Conservation (phyloP, 805 yeast species). For the Saturnispora mendoncae region DNA sequence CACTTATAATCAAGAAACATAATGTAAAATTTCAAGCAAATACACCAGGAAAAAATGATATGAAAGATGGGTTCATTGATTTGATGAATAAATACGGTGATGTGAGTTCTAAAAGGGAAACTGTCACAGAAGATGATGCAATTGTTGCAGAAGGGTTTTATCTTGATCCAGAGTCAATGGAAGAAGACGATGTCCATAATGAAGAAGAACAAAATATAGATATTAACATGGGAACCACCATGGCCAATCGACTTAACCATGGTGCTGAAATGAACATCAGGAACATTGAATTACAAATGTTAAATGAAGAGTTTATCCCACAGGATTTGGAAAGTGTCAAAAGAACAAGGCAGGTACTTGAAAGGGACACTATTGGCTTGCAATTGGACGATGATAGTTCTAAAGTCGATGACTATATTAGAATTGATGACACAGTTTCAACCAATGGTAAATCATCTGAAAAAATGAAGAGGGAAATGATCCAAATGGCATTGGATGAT, state of each 20-base stretch:
- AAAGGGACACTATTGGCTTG: not conserved
- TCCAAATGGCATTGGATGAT: constrained; percentile 4
- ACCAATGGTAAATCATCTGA: not conserved
- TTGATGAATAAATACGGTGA: constrained; percentile 1
- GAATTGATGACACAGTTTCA: too few species aligned
- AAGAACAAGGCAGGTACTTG: constrained; percentile 1
- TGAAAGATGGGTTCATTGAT: not conserved
- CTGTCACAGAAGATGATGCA: not conserved
- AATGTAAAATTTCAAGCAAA: not conserved
- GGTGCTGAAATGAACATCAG: constrained; percentile 1
- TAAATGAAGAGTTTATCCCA: constrained; percentile 6
- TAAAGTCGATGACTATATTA: not conserved
- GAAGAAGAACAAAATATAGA: not conserved
- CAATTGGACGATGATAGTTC: not conserved
- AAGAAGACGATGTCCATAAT: not conserved
- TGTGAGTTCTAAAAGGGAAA: not conserved
- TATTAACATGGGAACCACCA: too few species aligned
- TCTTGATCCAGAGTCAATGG: not conserved
- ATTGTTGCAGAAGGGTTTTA: constrained; percentile 2
- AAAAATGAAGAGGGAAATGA: not conserved
- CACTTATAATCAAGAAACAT: not conserved
- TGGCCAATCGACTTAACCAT: not conserved
- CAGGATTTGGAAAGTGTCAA: not conserved
- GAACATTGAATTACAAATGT: constrained; percentile 3
- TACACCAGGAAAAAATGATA: too few species aligned